Evolutionary conservation across 495 filamentous ascomycete species (phyloP).

Genomic region (Penicillium parvum): DNA sequence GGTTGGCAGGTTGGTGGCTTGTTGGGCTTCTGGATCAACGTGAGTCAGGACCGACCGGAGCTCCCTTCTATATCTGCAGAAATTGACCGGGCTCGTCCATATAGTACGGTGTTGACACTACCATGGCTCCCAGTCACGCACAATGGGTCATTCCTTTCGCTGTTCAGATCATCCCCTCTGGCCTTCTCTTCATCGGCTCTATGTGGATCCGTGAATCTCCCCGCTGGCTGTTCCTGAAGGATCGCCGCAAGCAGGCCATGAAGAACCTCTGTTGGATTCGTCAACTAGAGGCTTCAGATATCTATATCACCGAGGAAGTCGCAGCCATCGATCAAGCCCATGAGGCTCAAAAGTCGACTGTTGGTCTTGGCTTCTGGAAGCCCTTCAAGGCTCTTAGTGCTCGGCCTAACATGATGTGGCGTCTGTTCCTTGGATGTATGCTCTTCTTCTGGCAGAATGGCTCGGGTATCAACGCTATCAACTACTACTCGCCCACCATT

Average conservation of each 20-base stretch:
- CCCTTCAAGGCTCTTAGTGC: conserved; percentile 55
- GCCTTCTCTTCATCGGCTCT: conserved; percentile 45
- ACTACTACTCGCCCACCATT: conserved; percentile 60
- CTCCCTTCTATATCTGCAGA: not conserved
- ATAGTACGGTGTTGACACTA: conserved; percentile 39
- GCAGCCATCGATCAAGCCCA: conserved; percentile 57
- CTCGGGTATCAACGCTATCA: conserved; percentile 64
- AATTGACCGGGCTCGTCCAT: conserved; percentile 8
- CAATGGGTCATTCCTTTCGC: conserved; percentile 58
- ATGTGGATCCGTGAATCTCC: conserved; percentile 53
- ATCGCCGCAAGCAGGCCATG: conserved; percentile 51
- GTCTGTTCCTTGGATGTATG: conserved; percentile 62
- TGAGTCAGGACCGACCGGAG: conserved; percentile 16
- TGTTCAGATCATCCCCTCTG: conserved; percentile 52
- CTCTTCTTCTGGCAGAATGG: conserved; percentile 67
- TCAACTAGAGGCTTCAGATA: conserved; percentile 53
- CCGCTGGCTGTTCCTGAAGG: conserved; percentile 53
- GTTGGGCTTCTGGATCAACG: conserved; percentile 71
- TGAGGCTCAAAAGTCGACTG: conserved; percentile 49
- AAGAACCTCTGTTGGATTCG: conserved; percentile 62
- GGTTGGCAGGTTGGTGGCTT: conserved; percentile 71
- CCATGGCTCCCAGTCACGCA: conserved; percentile 27
- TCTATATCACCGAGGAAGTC: conserved; percentile 67
- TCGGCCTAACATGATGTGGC: conserved; percentile 48
- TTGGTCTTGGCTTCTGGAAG: conserved; percentile 63